These are phyloP conservation scores for Rhodocollybia butyracea DNA, from an alignment of 768 basidiomycete genomes.

Conservation along the genomic window DNA sequence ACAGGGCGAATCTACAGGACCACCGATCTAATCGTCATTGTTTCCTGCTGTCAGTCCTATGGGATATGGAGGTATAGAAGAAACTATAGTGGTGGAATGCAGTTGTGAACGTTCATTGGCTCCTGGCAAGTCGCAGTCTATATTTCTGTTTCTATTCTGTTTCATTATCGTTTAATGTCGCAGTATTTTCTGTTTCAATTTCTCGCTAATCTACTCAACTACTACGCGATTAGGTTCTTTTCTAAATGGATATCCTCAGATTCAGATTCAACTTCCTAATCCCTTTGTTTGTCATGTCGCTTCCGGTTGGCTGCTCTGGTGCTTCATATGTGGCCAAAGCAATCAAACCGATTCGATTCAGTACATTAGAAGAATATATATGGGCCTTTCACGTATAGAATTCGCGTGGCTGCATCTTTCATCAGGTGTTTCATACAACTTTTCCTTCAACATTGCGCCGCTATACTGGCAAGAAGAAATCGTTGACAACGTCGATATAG, in stretches of 20 bases:
- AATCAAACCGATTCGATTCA: slow-evolving; percentile 58
- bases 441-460: not conserved
- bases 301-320: slow-evolving; percentile 86
- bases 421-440: not conserved
- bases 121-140: slow-evolving; percentile 66
- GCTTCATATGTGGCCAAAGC: slow-evolving; percentile 58
- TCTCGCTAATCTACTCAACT: too few relatives aligned
- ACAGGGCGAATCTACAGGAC: too few relatives aligned
- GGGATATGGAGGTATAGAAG: slow-evolving; percentile 77
- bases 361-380: slow-evolving; percentile 70
- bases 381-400: slow-evolving; percentile 35
- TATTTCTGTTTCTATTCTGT: not conserved
- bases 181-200: too few relatives aligned
- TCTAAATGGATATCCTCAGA: slow-evolving; percentile 97
- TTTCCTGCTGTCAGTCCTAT: too few relatives aligned
- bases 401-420: slow-evolving; percentile 1
- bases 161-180: too few relatives aligned
- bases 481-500: slow-evolving; percentile 90
- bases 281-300: slow-evolving; percentile 91
- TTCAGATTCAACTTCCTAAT: slow-evolving; percentile 82
- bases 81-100: slow-evolving; percentile 81
- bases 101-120: slow-evolving; percentile 79
- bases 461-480: slow-evolving; percentile 73
- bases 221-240: slow-evolving; percentile 82
- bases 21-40: too few relatives aligned